phyloP scores from a whole-genome alignment of 1,139 yeast species.

The Wickerhamomyces sp. region DNA sequence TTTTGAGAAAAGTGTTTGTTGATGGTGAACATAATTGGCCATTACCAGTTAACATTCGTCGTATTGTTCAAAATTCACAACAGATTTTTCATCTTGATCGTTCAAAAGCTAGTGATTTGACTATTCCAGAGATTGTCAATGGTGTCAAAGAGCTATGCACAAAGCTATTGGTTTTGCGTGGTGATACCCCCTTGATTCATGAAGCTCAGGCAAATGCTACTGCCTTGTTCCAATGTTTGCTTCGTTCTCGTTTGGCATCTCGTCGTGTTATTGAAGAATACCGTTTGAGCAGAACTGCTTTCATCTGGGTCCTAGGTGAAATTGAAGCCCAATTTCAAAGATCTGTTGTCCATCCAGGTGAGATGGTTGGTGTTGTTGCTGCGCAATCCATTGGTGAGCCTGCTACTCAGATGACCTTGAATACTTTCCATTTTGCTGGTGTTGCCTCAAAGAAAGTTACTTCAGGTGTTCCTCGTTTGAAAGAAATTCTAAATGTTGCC shows the following conservation, averaged over 20 bases:
- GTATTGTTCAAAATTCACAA: conserved; percentile 95
- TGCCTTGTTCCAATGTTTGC: conserved; percentile 79
- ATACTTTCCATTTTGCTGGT: conserved; percentile 99
- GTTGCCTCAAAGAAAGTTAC: conserved; percentile 98
- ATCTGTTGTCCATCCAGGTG: conserved; percentile 96
- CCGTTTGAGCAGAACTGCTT: conserved; percentile 77
- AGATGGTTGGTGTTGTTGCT: conserved; percentile 99
- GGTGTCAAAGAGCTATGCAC: conserved; percentile 70
- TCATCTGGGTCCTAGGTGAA: conserved; percentile 95
- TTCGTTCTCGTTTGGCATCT: conserved; percentile 86
- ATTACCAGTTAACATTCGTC: conserved; percentile 92
- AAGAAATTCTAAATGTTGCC: conserved; percentile 98
- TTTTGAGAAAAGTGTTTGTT: conserved; percentile 78
- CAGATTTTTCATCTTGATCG: conserved; percentile 94
- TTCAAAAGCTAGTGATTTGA: conserved; percentile 84
- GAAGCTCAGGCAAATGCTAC: conserved; percentile 96
- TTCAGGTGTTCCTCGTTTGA: conserved; percentile 98
- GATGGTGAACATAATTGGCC: conserved; percentile 98
- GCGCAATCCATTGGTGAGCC: conserved; percentile 99
- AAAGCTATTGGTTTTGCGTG: conserved; percentile 75
- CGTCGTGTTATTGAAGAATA: conserved; percentile 91
- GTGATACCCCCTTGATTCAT: conserved; percentile 61
- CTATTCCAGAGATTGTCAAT: conserved; percentile 70
- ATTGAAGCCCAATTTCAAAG: conserved; percentile 90
- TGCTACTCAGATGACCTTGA: conserved; percentile 98